phyloP scores from a whole-genome alignment of 441 rosid species.

The Lepidium campestre region DNA sequence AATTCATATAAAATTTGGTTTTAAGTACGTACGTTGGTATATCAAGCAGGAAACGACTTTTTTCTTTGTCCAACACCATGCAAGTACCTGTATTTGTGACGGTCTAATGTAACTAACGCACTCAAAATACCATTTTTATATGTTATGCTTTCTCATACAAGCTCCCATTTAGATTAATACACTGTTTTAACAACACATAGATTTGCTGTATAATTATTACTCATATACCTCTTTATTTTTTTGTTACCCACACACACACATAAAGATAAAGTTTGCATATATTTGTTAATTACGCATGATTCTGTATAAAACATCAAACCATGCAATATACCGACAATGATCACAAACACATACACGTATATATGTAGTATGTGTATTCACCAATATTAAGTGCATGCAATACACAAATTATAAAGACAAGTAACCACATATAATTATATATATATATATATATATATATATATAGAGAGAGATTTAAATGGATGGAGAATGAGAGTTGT shows the following conservation, averaged over 20 bases:
- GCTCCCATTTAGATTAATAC: not conserved
- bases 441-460: not conserved
- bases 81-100: not conserved
- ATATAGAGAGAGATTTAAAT: not conserved
- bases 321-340: slow-evolving; percentile 6
- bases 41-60: not conserved
- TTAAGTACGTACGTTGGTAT: not conserved
- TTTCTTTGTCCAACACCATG: not conserved
- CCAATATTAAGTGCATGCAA: not conserved
- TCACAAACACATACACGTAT: not conserved
- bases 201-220: not conserved
- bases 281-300: not conserved
- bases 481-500: slow-evolving; percentile 15
- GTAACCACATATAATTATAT: not conserved
- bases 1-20: not conserved
- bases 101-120: slow-evolving; percentile 26
- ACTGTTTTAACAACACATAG: not conserved
- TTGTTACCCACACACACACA: not conserved
- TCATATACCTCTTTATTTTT: not conserved
- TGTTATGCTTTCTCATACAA: slow-evolving; percentile 3
- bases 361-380: not conserved
- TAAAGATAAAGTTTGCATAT: not conserved
- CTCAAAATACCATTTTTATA: slow-evolving; percentile 7
- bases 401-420: not conserved
- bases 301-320: not conserved